phyloP scores from a whole-genome alignment of 352 stramenopile species.

The Ophiocytium majus region DNA sequence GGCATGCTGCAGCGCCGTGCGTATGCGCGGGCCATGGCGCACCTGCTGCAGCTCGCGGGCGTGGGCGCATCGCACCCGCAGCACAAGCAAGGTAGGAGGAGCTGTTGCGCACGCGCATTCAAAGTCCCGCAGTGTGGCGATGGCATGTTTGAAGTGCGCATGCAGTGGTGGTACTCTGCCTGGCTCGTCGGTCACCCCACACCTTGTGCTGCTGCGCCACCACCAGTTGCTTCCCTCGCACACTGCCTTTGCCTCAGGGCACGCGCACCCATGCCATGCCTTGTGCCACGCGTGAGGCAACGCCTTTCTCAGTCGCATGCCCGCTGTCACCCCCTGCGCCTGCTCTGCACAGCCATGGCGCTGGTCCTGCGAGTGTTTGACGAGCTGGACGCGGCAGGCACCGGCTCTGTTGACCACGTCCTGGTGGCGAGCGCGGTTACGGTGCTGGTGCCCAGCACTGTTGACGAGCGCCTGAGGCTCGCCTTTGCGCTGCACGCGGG shows the following conservation, averaged over 20 bases:
- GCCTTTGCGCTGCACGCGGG: background rate
- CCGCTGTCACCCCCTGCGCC: too few relatives aligned
- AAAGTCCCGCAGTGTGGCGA: background rate
- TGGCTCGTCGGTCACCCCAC: too few relatives aligned
- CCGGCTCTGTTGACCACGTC: background rate
- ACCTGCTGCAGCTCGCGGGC: background rate
- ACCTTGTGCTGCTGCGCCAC: background rate
- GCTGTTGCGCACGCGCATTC: background rate
- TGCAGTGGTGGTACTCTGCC: background rate
- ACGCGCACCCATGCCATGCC: too few relatives aligned
- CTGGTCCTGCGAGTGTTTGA: background rate
- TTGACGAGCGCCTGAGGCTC: background rate
- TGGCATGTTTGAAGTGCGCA: background rate
- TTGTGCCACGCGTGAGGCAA: background rate
- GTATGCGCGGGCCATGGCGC: background rate
- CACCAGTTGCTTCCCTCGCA: background rate
- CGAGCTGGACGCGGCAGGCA: background rate
- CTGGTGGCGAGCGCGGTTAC: background rate
- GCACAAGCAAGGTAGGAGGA: background rate
- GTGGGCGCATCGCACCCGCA: background rate
- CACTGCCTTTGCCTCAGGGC: background rate
- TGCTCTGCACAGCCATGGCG: background rate
- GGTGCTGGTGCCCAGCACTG: background rate
- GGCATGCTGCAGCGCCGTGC: background rate
- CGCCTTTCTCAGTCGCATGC: background rate